These are phyloP conservation scores for Pleodorina starrii DNA, from an alignment of 139 green algal species.

Conservation along the genomic window DNA sequence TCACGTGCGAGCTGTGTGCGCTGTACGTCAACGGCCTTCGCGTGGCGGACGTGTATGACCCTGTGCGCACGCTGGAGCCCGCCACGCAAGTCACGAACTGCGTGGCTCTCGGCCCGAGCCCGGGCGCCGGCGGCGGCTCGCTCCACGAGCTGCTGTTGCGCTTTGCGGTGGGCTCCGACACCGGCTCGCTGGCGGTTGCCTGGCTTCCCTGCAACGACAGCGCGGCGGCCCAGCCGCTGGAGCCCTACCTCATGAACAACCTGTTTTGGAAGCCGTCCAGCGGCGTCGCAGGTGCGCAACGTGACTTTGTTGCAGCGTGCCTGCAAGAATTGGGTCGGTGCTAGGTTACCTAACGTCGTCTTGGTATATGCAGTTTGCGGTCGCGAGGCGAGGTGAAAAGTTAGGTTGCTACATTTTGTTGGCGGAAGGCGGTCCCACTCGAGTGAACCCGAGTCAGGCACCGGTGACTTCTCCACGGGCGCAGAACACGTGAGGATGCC, in stretches of 20 bases:
- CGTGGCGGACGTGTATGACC: neutral
- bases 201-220: constrained; percentile 8
- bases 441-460: too few relatives aligned
- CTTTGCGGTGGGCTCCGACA: neutral
- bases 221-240: neutral
- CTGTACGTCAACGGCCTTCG: constrained; percentile 14
- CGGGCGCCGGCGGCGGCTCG: too few relatives aligned
- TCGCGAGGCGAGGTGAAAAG: too few relatives aligned
- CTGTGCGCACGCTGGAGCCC: neutral
- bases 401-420: neutral
- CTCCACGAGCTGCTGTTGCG: neutral
- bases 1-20: neutral
- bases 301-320: neutral
- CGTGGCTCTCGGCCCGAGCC: neutral
- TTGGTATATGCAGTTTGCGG: neutral
- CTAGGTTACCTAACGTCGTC: neutral
- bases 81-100: neutral
- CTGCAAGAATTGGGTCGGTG: neutral
- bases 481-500: too few relatives aligned
- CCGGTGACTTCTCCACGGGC: too few relatives aligned
- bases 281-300: constrained; percentile 1
- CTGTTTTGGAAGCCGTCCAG: constrained; percentile 13
- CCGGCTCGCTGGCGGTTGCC: neutral
- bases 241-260: neutral
- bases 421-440: too few relatives aligned